Conservation (phyloP, 768 basidiomycete genomes). For the Suillus decipiens region DNA sequence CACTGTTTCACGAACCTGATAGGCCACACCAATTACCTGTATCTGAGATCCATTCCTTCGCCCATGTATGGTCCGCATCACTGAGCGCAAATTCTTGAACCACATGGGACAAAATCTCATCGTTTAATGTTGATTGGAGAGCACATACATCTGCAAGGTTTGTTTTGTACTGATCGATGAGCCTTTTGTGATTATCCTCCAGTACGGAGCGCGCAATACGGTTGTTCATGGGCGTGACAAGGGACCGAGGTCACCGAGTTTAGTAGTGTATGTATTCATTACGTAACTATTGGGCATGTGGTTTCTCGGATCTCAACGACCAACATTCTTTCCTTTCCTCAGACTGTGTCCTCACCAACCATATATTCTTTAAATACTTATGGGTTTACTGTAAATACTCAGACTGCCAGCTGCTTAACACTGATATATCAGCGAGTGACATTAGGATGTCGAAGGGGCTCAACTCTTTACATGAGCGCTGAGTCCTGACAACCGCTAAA, state of each 20-base stretch:
- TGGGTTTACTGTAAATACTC: neutral
- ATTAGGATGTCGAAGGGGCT: neutral
- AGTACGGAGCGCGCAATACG: slow-evolving; percentile 39
- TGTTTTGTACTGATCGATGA: slow-evolving; percentile 52
- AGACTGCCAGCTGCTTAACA: neutral
- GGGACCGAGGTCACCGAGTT: neutral
- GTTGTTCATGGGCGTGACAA: slow-evolving; percentile 8
- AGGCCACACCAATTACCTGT: slow-evolving; percentile 46
- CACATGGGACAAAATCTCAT: slow-evolving; percentile 61
- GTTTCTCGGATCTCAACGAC: too few relatives aligned
- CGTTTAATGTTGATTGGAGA: slow-evolving; percentile 53
- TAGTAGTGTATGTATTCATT: neutral
- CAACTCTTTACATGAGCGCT: neutral
- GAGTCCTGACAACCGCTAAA: neutral
- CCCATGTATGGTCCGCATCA: slow-evolving; percentile 49
- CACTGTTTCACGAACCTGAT: neutral
- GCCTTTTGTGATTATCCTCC: slow-evolving; percentile 45
- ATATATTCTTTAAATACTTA: neutral
- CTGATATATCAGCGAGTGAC: neutral
- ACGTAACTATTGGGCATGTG: too few relatives aligned
- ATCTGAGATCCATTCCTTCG: slow-evolving; percentile 65
- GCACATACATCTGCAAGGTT: slow-evolving; percentile 47
- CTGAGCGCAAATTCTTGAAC: slow-evolving; percentile 57
- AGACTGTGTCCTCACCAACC: too few relatives aligned
- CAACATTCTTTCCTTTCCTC: too few relatives aligned